Percentiles rank a stretch among this genome's conserved stretches.
phyloP scores from a whole-genome alignment of 306 rosid species.

The Canavalia gladiata region DNA sequence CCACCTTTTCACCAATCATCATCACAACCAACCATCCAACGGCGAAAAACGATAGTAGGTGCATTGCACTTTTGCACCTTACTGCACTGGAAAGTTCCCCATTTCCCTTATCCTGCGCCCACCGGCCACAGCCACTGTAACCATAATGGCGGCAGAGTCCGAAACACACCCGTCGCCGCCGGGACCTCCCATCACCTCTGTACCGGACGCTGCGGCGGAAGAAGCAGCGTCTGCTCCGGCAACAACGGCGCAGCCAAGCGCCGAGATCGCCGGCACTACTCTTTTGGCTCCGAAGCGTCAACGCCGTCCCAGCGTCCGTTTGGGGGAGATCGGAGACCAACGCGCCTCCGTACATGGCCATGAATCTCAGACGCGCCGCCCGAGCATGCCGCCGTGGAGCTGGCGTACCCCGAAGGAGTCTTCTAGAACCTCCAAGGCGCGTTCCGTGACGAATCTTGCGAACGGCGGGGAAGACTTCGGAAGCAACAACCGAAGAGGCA shows the following conservation, averaged over 20 bases:
- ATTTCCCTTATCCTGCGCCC: conserved; percentile 43
- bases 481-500: conserved; percentile 47
- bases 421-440: conserved; percentile 58
- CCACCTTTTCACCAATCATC: neutral
- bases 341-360: conserved; percentile 50
- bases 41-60: neutral
- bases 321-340: conserved; percentile 81
- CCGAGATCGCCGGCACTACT: conserved; percentile 46
- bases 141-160: conserved; percentile 67
- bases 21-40: conserved; percentile 34
- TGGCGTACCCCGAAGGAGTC: conserved; percentile 63
- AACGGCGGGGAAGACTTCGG: conserved; percentile 61
- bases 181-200: conserved; percentile 54
- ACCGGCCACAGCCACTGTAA: conserved; percentile 7
- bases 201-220: conserved; percentile 8
- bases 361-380: conserved; percentile 61
- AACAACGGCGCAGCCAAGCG: conserved; percentile 32
- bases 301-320: conserved; percentile 81
- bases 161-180: conserved; percentile 55
- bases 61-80: neutral
- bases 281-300: conserved; percentile 65
- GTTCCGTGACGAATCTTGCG: conserved; percentile 58
- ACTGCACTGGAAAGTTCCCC: conserved; percentile 36
- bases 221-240: conserved; percentile 16
- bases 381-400: conserved; percentile 57